Evolutionary conservation across 345 rosid genomes (phyloP).

Genomic region (Nephelium lappaceum): DNA sequence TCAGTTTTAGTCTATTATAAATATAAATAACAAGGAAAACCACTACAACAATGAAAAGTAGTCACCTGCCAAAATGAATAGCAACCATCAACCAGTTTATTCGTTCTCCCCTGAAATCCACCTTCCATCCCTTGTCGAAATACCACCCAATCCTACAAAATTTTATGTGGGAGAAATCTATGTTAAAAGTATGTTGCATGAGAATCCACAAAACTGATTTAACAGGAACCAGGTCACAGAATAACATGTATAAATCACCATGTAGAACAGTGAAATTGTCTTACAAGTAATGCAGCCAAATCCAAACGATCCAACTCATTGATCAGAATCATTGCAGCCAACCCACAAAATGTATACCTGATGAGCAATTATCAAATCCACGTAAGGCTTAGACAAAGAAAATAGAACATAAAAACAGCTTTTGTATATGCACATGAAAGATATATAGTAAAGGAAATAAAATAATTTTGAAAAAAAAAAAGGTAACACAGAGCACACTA

Average conservation of each 20-base stretch:
- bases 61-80: conserved; percentile 99
- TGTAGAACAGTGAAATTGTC: conserved; percentile 25
- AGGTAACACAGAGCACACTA: conserved; percentile 7
- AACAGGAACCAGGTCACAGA: conserved; percentile 8
- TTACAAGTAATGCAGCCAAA: conserved; percentile 69
- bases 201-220: conserved; percentile 12
- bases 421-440: not conserved
- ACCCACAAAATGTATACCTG: conserved; percentile 94
- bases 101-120: conserved; percentile 98
- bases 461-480: conserved; percentile 5
- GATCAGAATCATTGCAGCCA: conserved; percentile 92
- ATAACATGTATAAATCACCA: conserved; percentile 11
- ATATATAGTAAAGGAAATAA: not conserved
- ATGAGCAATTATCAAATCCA: conserved; percentile 26
- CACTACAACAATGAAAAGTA: conserved; percentile 15
- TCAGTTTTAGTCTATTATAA: conserved; percentile 9
- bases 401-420: not conserved
- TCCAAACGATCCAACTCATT: conserved; percentile 72
- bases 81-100: conserved; percentile 96
- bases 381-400: conserved; percentile 13
- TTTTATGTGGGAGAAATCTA: not conserved
- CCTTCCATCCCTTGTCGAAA: conserved; percentile 94
- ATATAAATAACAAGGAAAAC: conserved; percentile 8
- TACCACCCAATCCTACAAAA: conserved; percentile 74
- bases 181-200: not conserved